Percentiles rank a stretch among this genome's conserved stretches.
Conservation (phyloP, 352 stramenopile genomes). For the Phytophthora sojae region DNA sequence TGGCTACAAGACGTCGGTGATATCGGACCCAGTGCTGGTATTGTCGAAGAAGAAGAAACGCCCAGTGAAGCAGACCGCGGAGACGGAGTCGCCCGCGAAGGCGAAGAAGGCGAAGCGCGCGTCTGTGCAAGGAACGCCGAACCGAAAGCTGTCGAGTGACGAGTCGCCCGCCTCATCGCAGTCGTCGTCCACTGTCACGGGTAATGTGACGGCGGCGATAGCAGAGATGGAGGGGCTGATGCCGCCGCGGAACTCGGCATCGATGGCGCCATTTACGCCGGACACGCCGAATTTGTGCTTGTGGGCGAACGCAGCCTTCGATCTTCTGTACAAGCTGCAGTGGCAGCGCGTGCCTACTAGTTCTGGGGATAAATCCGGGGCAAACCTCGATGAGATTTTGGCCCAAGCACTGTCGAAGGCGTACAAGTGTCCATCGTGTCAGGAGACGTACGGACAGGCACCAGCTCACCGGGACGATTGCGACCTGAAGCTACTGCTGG, state of each 20-base stretch:
- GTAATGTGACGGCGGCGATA: conserved; percentile 33
- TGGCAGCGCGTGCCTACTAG: conserved; percentile 48
- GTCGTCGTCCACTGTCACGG: conserved; percentile 21
- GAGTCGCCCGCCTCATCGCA: conserved; percentile 19
- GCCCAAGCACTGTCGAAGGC: conserved; percentile 33
- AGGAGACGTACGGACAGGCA: conserved; percentile 48
- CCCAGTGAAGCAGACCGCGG: conserved; percentile 53
- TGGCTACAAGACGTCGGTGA: conserved; percentile 28
- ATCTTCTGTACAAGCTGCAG: conserved; percentile 73
- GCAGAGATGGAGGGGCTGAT: conserved; percentile 42
- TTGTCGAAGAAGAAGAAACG: conserved; percentile 86
- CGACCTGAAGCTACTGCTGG: conserved; percentile 68
- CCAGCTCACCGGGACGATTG: conserved; percentile 62
- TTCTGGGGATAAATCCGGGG: conserved; percentile 15
- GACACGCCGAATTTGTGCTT: conserved; percentile 59
- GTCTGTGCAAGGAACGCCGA: not conserved
- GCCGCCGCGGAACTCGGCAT: conserved; percentile 9
- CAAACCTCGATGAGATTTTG: conserved; percentile 49
- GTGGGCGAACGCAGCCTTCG: conserved; percentile 80
- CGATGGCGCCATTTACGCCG: conserved; percentile 51
- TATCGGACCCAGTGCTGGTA: conserved; percentile 65
- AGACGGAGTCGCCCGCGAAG: conserved; percentile 41
- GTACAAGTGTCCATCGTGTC: conserved; percentile 63
- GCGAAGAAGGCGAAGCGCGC: conserved; percentile 54
- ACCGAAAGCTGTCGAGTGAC: conserved; percentile 11